These are phyloP conservation scores for Monilinia polystroma DNA, from an alignment of 2,329 filamentous ascomycete genomes.

Conservation along the genomic window DNA sequence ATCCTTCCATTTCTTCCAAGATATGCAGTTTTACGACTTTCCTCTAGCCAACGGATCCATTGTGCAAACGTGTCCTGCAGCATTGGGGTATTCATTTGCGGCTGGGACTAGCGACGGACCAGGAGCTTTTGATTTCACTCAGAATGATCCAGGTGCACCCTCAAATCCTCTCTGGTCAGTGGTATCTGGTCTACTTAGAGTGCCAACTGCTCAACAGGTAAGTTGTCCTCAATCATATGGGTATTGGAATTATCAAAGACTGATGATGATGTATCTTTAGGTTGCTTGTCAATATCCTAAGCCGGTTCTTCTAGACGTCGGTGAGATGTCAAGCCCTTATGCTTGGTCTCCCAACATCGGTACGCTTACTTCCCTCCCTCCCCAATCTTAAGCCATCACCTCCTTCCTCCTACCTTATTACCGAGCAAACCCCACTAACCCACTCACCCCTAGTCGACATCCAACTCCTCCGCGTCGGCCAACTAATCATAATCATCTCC, in stretches of 20 bases:
- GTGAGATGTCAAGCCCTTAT: constrained; percentile 72
- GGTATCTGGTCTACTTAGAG: constrained; percentile 68
- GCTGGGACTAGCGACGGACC: constrained; percentile 90
- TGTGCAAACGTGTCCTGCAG: constrained; percentile 77
- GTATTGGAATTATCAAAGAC: not conserved
- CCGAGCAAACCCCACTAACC: constrained; percentile 41
- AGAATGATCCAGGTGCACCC: constrained; percentile 71
- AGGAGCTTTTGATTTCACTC: constrained; percentile 87
- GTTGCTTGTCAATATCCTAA: constrained; percentile 65
- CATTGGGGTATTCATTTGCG: constrained; percentile 86
- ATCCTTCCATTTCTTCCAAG: constrained; percentile 79
- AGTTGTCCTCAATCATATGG: not conserved
- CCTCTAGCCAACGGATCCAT: constrained; percentile 67
- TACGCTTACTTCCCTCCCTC: not conserved
- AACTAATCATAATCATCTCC: constrained; percentile 78
- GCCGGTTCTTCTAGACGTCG: constrained; percentile 83
- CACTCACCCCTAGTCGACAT: constrained; percentile 62
- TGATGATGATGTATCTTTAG: not conserved
- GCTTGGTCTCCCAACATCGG: constrained; percentile 80
- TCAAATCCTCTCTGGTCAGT: constrained; percentile 68
- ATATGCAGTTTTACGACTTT: constrained; percentile 78
- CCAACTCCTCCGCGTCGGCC: constrained; percentile 79
- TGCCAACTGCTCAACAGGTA: constrained; percentile 55
- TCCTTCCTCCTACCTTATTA: constrained; percentile 55
- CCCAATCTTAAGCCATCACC: not conserved